Conservation (phyloP, 179 eudicot species). For the Silene noctiflora region DNA sequence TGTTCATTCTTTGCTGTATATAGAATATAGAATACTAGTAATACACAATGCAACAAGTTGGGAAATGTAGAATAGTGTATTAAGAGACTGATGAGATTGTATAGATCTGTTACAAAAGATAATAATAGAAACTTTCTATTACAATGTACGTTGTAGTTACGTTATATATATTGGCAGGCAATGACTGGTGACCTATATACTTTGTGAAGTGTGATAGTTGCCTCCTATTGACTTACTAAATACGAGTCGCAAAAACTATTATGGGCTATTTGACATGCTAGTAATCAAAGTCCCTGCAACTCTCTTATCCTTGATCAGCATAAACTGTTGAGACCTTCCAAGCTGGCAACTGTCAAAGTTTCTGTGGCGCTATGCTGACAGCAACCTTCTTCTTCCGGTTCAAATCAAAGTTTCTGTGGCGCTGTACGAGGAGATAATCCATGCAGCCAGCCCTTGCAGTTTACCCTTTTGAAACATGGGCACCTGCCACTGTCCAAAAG, state of each 20-base stretch:
- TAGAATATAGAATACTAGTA: neutral
- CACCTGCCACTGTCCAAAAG: neutral
- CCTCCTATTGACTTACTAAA: neutral
- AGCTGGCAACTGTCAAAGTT: neutral
- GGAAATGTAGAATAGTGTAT: neutral
- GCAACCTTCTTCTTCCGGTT: neutral
- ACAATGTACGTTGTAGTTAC: neutral
- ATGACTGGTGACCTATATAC: neutral
- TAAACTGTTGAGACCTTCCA: neutral
- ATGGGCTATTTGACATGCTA: neutral
- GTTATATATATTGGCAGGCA: neutral
- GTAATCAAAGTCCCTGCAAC: neutral
- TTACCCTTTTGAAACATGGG: neutral
- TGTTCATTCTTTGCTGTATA: constrained; percentile 10
- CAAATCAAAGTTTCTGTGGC: neutral
- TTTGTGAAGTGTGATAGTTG: neutral
- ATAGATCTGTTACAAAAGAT: neutral
- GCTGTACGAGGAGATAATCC: neutral
- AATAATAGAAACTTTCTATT: neutral
- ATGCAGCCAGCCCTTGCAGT: neutral
- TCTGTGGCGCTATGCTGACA: neutral
- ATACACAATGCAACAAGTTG: neutral
- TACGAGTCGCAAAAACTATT: neutral
- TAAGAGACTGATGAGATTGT: neutral
- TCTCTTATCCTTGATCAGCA: neutral